Percentiles rank a stretch among this genome's conserved stretches.
Conservation (phyloP, 2,329 filamentous ascomycete species). For the Mycocentrospora acerina region DNA sequence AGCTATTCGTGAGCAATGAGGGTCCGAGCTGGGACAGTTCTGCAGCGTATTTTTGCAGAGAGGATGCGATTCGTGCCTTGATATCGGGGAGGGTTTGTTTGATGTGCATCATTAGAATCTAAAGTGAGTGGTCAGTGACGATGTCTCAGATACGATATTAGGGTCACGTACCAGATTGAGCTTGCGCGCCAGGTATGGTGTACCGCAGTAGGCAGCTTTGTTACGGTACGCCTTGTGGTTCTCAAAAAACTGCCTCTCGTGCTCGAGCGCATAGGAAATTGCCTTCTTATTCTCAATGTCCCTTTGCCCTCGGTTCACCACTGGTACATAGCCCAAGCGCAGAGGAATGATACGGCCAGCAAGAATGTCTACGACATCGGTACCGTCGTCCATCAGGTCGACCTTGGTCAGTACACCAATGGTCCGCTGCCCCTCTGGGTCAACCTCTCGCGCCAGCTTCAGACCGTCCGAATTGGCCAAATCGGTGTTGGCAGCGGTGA, state of each 20-base stretch:
- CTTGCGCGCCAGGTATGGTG: conserved; percentile 93
- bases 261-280: conserved; percentile 86
- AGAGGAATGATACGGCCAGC: conserved; percentile 96
- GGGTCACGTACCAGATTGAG: conserved; percentile 71
- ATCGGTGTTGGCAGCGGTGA: conserved; percentile 96
- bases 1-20: conserved; percentile 92
- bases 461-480: conserved; percentile 97
- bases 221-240: conserved; percentile 98
- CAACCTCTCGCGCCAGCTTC: conserved; percentile 94
- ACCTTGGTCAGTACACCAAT: conserved; percentile 99
- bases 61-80: conserved; percentile 93
- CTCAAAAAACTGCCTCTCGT: conserved; percentile 96
- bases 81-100: conserved; percentile 99
- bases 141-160: neutral
- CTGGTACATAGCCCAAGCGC: conserved; percentile 90
- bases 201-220: conserved; percentile 98
- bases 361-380: conserved; percentile 97
- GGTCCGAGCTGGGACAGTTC: conserved; percentile 85
- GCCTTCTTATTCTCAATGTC: conserved; percentile 98
- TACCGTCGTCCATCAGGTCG: conserved; percentile 98
- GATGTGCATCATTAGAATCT: conserved; percentile 99
- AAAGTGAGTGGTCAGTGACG: conserved; percentile 25
- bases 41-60: conserved; percentile 83
- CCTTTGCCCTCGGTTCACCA: conserved; percentile 95
- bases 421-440: conserved; percentile 94